Evolutionary conservation across 2,329 filamentous ascomycete species (phyloP).

Genomic region (Epichloe sylvatica): DNA sequence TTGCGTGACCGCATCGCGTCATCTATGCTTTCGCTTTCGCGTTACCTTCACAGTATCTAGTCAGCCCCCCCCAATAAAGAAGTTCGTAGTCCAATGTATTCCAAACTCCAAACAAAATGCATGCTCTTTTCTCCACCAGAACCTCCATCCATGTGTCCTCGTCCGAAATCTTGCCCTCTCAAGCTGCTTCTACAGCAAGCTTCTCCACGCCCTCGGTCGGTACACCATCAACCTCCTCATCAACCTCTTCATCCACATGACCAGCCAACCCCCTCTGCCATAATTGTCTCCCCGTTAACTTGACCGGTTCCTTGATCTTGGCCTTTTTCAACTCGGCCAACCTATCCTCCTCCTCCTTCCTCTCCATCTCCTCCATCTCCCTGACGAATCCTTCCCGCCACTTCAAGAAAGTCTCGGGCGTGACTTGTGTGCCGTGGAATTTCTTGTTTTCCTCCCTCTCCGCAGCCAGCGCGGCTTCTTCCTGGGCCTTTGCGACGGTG

Average conservation of each 20-base stretch:
- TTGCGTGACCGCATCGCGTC: no score
- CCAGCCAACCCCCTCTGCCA: conserved; percentile 67
- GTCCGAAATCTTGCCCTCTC: background rate
- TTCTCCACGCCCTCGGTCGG: conserved; percentile 51
- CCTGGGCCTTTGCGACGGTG: conserved; percentile 42
- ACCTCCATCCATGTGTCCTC: background rate
- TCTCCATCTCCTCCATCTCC: conserved; percentile 66
- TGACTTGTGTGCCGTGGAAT: conserved; percentile 85
- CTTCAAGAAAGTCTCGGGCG: conserved; percentile 65
- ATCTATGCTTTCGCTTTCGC: background rate
- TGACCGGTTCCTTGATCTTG: conserved; percentile 59
- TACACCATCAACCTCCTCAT: conserved; percentile 50
- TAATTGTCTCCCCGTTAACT: conserved; percentile 58
- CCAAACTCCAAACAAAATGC: conserved; percentile 4
- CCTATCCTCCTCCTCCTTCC: conserved; percentile 58
- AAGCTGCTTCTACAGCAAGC: conserved; percentile 50
- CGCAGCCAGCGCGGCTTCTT: conserved; percentile 40
- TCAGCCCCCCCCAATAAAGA: background rate
- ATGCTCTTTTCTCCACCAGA: background rate
- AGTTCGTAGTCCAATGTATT: background rate
- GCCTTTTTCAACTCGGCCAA: conserved; percentile 72
- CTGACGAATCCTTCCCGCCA: conserved; percentile 68
- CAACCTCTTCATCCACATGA: conserved; percentile 51
- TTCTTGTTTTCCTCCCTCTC: conserved; percentile 94
- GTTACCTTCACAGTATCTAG: background rate